Evolutionary conservation across 1,139 yeast genomes (phyloP).

Genomic region (Casaregolazyma lundiana): DNA sequence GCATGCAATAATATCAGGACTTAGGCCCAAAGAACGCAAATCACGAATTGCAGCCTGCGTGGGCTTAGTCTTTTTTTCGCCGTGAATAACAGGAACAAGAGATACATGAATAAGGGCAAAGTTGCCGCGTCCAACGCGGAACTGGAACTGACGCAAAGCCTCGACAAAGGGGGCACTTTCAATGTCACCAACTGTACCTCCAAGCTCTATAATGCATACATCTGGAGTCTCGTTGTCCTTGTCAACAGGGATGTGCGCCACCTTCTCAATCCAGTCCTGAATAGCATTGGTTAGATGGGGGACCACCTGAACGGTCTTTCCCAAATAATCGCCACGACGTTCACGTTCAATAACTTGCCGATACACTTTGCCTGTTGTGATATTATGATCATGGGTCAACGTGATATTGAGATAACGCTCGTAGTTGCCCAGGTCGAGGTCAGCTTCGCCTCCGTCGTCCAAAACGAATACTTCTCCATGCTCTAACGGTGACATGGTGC

Average conservation of each 20-base stretch:
- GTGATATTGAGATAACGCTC: conserved; percentile 95
- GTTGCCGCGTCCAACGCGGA: conserved; percentile 89
- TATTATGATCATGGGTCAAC: conserved; percentile 88
- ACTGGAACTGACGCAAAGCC: conserved; percentile 97
- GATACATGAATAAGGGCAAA: conserved; percentile 96
- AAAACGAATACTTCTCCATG: conserved; percentile 98
- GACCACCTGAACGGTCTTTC: conserved; percentile 98
- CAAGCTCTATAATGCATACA: conserved; percentile 92
- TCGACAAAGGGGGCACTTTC: conserved; percentile 99
- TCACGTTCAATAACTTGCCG: conserved; percentile 91
- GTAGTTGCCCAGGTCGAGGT: conserved; percentile 94
- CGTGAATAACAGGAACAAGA: conserved; percentile 93
- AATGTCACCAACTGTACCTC: conserved; percentile 99
- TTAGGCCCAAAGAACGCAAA: conserved; percentile 87
- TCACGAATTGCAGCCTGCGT: conserved; percentile 99
- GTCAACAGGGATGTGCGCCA: conserved; percentile 88
- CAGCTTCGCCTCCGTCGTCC: conserved; percentile 99
- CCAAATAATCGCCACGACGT: conserved; percentile 94
- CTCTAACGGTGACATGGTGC: conserved; percentile 98
- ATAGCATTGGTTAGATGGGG: conserved; percentile 97
- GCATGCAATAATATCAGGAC: conserved; percentile 97
- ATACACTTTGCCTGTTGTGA: conserved; percentile 96
- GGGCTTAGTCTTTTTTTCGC: conserved; percentile 98
- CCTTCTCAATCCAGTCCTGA: conserved; percentile 98
- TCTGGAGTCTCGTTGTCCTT: conserved; percentile 82